phyloP scores from a whole-genome alignment of 805 yeast species.

The Isabelozyma heimii region DNA sequence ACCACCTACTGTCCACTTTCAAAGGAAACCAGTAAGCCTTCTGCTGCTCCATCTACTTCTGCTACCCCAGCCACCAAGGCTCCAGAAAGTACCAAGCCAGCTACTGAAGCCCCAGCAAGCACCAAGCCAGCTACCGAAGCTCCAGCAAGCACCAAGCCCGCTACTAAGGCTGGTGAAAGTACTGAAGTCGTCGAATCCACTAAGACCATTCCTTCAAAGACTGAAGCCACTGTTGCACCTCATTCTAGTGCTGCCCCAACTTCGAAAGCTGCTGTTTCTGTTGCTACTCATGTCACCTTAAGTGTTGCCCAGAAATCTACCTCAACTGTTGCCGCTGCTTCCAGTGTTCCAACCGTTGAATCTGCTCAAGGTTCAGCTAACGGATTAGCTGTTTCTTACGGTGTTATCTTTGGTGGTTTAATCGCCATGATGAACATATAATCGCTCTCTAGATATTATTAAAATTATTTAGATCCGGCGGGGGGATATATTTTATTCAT shows the following conservation, averaged over 20 bases:
- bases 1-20: conserved; percentile 20
- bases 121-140: conserved; percentile 5
- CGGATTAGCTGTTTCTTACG: conserved; percentile 1
- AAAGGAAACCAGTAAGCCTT: conserved; percentile 1
- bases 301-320: background rate
- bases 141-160: conserved; percentile 5
- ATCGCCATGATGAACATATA: conserved; percentile 2
- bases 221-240: conserved; percentile 5
- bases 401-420: conserved; percentile 3
- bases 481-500: background rate
- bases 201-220: conserved; percentile 2
- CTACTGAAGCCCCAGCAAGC: conserved; percentile 2
- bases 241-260: conserved; percentile 1
- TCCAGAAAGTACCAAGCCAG: conserved; percentile 2
- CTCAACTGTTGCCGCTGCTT: conserved; percentile 2
- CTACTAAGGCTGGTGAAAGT: conserved; percentile 3
- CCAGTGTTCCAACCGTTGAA: conserved; percentile 1
- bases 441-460: background rate
- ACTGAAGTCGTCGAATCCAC: conserved; percentile 1
- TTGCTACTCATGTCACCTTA: background rate
- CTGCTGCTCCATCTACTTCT: conserved; percentile 2
- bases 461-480: background rate
- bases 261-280: background rate
- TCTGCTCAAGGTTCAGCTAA: conserved; percentile 1
- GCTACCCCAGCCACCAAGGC: conserved; percentile 2